Conservation (phyloP, 2,329 filamentous ascomycete genomes). For the Fusarium nelsonii region DNA sequence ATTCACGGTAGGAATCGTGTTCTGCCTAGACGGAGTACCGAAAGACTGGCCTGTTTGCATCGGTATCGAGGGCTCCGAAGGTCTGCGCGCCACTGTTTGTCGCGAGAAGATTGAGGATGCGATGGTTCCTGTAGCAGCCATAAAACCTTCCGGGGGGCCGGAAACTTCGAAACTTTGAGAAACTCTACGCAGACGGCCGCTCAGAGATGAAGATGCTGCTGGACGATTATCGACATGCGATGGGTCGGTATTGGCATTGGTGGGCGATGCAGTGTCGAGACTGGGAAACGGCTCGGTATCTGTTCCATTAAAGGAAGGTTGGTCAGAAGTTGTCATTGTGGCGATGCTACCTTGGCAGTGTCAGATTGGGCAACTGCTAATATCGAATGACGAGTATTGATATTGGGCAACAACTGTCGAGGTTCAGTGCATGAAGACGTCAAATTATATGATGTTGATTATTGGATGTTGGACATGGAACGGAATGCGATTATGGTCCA, state of each 20-base stretch:
- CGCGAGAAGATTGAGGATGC: conserved; percentile 56
- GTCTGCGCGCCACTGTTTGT: conserved; percentile 37
- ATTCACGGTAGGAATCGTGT: conserved; percentile 34
- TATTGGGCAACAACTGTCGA: conserved; percentile 2
- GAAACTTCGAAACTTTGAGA: conserved; percentile 60
- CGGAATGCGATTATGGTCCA: conserved; percentile 28
- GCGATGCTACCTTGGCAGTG: conserved; percentile 19
- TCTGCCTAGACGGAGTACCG: conserved; percentile 44
- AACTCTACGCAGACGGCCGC: conserved; percentile 50
- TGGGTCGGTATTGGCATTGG: conserved; percentile 16
- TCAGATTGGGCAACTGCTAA: not conserved
- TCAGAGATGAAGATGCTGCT: conserved; percentile 51
- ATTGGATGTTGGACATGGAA: conserved; percentile 14
- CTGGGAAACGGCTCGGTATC: conserved; percentile 48
- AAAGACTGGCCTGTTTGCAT: conserved; percentile 34
- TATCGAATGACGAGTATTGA: conserved; percentile 7
- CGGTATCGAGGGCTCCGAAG: conserved; percentile 36
- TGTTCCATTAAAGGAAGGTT: conserved; percentile 32
- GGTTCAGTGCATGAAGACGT: not conserved
- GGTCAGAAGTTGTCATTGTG: conserved; percentile 36
- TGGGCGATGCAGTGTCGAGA: conserved; percentile 30
- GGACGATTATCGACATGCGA: conserved; percentile 41
- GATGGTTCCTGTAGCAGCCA: conserved; percentile 61
- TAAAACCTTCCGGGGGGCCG: conserved; percentile 61
- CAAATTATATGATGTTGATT: not conserved